Conservation (phyloP, 176 grass and related monocot species). For the Zea mays region Zm-B73-REFERENCE-NAM-5.0 NC_050104.1:154581501-154582000, state of each 20-base stretch:
- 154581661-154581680: conserved; percentile 43
- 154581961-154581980: conserved; percentile 51
- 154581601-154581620: too few relatives aligned
- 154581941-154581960: conserved; percentile 63
- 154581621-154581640: too few relatives aligned
- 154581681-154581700: not conserved
- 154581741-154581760: not conserved
- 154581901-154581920: conserved; percentile 58
- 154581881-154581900: conserved; percentile 62
- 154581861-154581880: conserved; percentile 54
- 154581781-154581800: not conserved
- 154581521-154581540: too few relatives aligned
- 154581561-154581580: too few relatives aligned
- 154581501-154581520: too few relatives aligned
- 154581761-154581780: conserved; percentile 6
- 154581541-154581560: too few relatives aligned
- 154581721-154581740: conserved; percentile 5
- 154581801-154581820: not conserved
- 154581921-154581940: conserved; percentile 57
- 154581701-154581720: not conserved
- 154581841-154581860: conserved; percentile 55
- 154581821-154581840: not conserved
- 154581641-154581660: conserved; percentile 29
- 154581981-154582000: conserved; percentile 65
- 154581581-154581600: too few relatives aligned